Evolutionary conservation across 2,329 filamentous ascomycete genomes (phyloP).

Genomic region (Arthrobotrys sphaeroides): DNA sequence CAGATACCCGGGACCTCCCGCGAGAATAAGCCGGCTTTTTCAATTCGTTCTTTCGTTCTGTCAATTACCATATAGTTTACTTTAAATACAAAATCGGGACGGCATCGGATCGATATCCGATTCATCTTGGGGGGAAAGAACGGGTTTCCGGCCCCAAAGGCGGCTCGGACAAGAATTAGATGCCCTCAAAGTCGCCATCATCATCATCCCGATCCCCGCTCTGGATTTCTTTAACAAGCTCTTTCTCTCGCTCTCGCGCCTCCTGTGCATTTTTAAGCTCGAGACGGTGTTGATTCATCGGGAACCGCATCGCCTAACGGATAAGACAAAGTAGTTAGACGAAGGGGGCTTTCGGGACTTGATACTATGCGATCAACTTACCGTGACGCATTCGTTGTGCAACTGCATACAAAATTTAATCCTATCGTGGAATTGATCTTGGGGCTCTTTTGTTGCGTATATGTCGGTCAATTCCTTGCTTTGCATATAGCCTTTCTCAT

Average conservation of each 20-base stretch:
- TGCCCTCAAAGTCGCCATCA: slow-evolving; percentile 95
- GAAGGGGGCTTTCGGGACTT: background rate
- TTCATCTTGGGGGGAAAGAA: background rate
- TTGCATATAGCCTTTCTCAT: slow-evolving; percentile 97
- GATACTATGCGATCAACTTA: slow-evolving; percentile 62
- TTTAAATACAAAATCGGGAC: background rate
- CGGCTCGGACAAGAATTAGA: slow-evolving; percentile 68
- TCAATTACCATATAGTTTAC: background rate
- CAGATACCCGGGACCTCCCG: background rate
- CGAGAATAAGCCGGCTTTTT: background rate
- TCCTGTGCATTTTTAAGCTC: slow-evolving; percentile 99
- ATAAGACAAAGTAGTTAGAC: slow-evolving; percentile 57
- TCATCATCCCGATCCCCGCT: slow-evolving; percentile 97
- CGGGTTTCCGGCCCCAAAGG: background rate
- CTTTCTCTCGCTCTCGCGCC: slow-evolving; percentile 92
- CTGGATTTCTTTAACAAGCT: slow-evolving; percentile 98
- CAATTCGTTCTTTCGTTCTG: background rate
- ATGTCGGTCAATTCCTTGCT: slow-evolving; percentile 96
- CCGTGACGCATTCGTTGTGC: slow-evolving; percentile 98
- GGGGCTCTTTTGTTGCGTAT: slow-evolving; percentile 93
- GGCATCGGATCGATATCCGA: too few relatives aligned
- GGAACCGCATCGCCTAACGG: slow-evolving; percentile 92
- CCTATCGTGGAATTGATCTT: slow-evolving; percentile 96
- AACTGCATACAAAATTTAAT: slow-evolving; percentile 90
- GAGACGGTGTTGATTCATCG: slow-evolving; percentile 97